Base-by-base conservation (phyloP, 2,329 filamentous ascomycete species). In the Sporothrix mexicana region DNA sequence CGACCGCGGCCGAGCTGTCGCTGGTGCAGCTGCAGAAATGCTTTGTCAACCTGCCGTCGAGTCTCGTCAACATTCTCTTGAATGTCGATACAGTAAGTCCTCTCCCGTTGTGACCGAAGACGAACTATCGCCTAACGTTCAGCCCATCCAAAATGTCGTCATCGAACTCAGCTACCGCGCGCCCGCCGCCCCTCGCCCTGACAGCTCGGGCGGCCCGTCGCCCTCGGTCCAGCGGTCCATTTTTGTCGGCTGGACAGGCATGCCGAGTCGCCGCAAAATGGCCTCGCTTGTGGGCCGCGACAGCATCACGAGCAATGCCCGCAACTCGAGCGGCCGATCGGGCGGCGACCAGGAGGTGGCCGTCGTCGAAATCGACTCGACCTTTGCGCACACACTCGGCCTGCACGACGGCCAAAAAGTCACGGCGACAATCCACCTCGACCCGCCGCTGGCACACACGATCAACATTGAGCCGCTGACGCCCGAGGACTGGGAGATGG, bases 401-500 rank as follows among this genome's bases (percentile, higher is more conserved):
- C 84, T 98, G 69, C 85, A 84, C 70, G 94, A 97, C 76, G 94
- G 94, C 68, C 92, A 95, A 79, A 97, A 93, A 83, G 89, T 95
- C 79, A 86, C 85, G 76, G 85, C 84, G 64, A 86, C 83, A 49
- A 86, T 99, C 75, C 96, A 99, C 81, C 84, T 98, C 75, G 94
- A 99, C 80, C 95, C 95, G 67, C 94, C 95, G 1, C 84, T 96
- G 76, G 94, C 94, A 67, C 94, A 98, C 81, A 98, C 95, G 1
- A 92, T 99, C 81, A 94, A 98, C 80, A 98, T 99, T 77, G 97
- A 99, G 80, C 96, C 96, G 47, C 83, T 98, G 78, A 98, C 96
- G 0, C 90, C 95, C 1, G 94, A 97, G 73, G 96, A 99, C 80
- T 99, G 96, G 96, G 96, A 99, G 82, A 97, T 98, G 78, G 98